Conservation (phyloP, 371 early-diverging fungal species). For the Phascolomyces articulosus region DNA sequence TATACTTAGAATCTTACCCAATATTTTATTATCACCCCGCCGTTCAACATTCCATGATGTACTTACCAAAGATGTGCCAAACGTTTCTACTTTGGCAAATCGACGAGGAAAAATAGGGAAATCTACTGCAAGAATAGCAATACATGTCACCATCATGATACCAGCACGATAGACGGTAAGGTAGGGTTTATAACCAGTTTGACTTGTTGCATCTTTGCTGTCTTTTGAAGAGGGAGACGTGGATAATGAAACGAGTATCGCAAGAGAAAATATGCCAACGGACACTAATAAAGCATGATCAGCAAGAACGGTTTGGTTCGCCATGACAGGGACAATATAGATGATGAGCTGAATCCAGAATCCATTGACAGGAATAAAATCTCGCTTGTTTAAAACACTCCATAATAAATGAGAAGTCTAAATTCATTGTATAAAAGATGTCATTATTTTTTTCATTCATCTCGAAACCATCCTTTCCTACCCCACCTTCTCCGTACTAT, state of each 20-base stretch:
- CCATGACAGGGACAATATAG: constrained; percentile 34
- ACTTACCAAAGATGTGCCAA: constrained; percentile 86
- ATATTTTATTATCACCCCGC: no score
- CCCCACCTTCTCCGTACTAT: no score
- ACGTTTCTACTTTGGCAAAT: constrained; percentile 93
- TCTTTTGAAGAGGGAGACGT: constrained; percentile 7
- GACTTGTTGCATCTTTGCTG: constrained; percentile 13
- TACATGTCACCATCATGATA: constrained; percentile 81
- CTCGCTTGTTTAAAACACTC: constrained; percentile 21
- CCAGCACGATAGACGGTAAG: constrained; percentile 77
- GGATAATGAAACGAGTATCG: background rate
- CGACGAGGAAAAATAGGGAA: constrained; percentile 91
- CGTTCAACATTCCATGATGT: background rate
- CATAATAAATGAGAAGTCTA: constrained; percentile 35
- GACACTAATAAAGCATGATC: constrained; percentile 35
- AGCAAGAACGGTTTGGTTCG: constrained; percentile 31
- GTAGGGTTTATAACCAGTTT: constrained; percentile 34
- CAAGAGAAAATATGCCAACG: constrained; percentile 23
- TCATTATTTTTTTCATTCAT: no score
- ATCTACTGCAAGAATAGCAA: constrained; percentile 93
- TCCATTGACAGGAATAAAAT: constrained; percentile 11
- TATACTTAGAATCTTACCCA: background rate
- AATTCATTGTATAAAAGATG: background rate
- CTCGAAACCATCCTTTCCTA: no score
- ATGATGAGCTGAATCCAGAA: constrained; percentile 34